Evolutionary conservation across 805 yeast genomes (phyloP), one percentile per base, ranked within the genome.

Genomic region (Teunomyces kruisii): DNA sequence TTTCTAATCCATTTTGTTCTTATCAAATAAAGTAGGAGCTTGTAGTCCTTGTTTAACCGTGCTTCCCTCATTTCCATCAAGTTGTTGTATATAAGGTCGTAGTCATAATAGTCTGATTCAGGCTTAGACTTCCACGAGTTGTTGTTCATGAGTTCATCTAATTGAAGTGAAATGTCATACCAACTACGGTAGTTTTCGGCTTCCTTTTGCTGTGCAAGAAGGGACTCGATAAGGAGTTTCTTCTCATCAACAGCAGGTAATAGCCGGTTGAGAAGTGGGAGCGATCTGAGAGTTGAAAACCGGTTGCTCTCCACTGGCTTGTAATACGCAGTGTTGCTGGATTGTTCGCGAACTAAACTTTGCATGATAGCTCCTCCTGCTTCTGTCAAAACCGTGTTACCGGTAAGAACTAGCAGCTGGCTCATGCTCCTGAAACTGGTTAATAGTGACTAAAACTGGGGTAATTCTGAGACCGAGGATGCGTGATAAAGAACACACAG

Each of bases 1-100:
- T 90, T 88, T 50, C 99, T 72, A 2, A 80, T 77, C 87, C 96
- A 86, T 17, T 86, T 81, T 0, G 97, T 92, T 47, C 98, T 67
- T 2, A 94, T 81, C 10, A 88, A 67, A 55, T 87, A 89, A 10
- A 92, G 63, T 28, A 92, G 64, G 35, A 76, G 72, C 45, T 79
- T 70, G 53, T 78, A 78, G 57, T 94, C 87, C 22, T 78, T 74
- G 12, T 67, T 57, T 13, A 61, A 32, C 28, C 97, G 72, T 0
- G 91, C 88, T 2, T 62, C 60, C 35, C 77, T 67, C 72, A 94
- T 68, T 45, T 83, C 84, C 4, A 56, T 51, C 37, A 88, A 67
- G 46, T 81, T 67, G 8, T 63, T 62, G 47, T 68, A 65, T 1
- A 94, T 77, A 37, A 86, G 65, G 44, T 79, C 71, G 57, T 80